Conservation (phyloP, 177 flowering plant genomes). For the Vitis hybrid region DNA sequence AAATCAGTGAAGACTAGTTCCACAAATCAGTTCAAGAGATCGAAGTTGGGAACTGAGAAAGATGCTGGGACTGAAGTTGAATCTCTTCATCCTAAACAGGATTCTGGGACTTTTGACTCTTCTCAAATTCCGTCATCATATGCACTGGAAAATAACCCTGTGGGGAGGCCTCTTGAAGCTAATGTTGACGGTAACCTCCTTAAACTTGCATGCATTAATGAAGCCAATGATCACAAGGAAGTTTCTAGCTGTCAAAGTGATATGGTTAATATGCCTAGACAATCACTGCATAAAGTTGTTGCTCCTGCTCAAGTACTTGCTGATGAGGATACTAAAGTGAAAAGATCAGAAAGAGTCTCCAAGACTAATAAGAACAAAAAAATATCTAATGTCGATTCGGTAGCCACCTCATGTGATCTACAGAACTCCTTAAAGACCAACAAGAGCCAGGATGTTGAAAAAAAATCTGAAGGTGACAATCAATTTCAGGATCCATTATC, state of each 20-base stretch:
- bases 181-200: slow-evolving; percentile 3
- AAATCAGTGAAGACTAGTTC: slow-evolving; percentile 16
- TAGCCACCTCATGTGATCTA: slow-evolving; percentile 15
- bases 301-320: slow-evolving; percentile 14
- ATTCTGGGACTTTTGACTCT: not conserved
- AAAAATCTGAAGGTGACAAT: slow-evolving; percentile 10
- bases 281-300: slow-evolving; percentile 17
- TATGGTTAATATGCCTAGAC: slow-evolving; percentile 25
- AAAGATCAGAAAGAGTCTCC: slow-evolving; percentile 15
- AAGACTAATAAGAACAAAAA: slow-evolving; percentile 23
- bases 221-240: slow-evolving; percentile 11
- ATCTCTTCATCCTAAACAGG: not conserved
- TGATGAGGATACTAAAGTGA: slow-evolving; percentile 15
- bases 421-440: slow-evolving; percentile 19
- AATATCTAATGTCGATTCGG: slow-evolving; percentile 19
- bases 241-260: slow-evolving; percentile 19
- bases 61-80: slow-evolving; percentile 8
- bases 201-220: slow-evolving; percentile 4
- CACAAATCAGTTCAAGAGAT: slow-evolving; percentile 8
- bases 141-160: slow-evolving; percentile 6
- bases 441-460: slow-evolving; percentile 19
- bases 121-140: slow-evolving; percentile 11
- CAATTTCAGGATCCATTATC: slow-evolving; percentile 14
- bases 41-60: slow-evolving; percentile 12
- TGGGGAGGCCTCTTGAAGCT: slow-evolving; percentile 12